These are phyloP conservation scores for Letharia lupina DNA, from an alignment of 495 filamentous ascomycete species.

Conservation along the genomic window DNA sequence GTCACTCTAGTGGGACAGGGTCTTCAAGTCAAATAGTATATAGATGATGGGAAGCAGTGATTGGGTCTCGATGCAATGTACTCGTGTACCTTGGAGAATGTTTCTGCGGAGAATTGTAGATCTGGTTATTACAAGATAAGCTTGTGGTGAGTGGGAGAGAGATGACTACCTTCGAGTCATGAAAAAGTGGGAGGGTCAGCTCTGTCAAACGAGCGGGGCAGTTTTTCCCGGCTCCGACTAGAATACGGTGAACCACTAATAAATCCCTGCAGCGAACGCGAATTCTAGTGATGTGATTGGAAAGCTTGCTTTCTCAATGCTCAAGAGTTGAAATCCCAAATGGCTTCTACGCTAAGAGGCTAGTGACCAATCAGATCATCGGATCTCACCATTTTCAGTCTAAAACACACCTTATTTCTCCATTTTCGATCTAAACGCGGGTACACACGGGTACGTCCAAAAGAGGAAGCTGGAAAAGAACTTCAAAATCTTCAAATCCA, in stretches of 20 bases:
- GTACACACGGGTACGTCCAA: too few species aligned
- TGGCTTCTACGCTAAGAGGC: too few species aligned
- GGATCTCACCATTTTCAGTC: too few species aligned
- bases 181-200: neutral
- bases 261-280: neutral
- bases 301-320: too few species aligned
- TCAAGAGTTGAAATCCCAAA: too few species aligned
- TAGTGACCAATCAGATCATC: too few species aligned
- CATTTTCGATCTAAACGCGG: too few species aligned
- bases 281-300: too few species aligned
- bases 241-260: slow-evolving; percentile 1
- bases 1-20: neutral
- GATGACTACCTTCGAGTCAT: slow-evolving; percentile 1
- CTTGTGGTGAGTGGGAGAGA: neutral
- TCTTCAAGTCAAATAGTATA: neutral
- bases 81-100: neutral
- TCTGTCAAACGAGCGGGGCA: slow-evolving; percentile 4
- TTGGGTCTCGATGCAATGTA: neutral
- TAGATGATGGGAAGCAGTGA: neutral
- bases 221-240: slow-evolving; percentile 13
- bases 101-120: neutral
- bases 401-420: too few species aligned
- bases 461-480: too few species aligned
- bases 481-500: too few species aligned
- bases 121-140: neutral